Evolutionary conservation across 805 yeast species (phyloP), one percentile per base, ranked within the genome.

Genomic region (Candida pini): DNA sequence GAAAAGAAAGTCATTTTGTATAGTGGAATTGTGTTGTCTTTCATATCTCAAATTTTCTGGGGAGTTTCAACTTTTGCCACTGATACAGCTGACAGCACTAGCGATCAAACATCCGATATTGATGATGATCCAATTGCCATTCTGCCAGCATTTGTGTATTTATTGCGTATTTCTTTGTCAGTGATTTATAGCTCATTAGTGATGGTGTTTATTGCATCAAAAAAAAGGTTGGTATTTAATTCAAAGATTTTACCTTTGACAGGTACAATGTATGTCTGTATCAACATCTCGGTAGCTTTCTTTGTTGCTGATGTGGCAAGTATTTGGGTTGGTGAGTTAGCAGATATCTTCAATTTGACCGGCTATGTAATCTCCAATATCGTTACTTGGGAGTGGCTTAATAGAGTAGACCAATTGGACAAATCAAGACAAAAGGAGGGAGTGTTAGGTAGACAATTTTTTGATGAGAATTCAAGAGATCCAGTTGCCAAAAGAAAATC

Each of bases 351-450:
- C 56, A 78, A 81, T 28, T 72, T 84, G 14, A 78, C 83, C 1
- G 72, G 81, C n/a, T 81, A 79, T 51, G 73, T 82, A 7, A 65
- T 81, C 15, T 72, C 85, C 23, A 81, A 85, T 20, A 81, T 81
- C 6, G 68, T 81, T 9, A 84, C 84, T 1, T 83, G 94, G 92
- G 94, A 84, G 56, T 86, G 94, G 90, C 70, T 82, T 41, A 83
- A 81, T 49, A 66, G 82, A 42, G 67, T 80, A 36, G 70, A 71
- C 33, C 63, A 70, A 9, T 55, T 80, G 26, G 78, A 76, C 58
- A 72, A 74, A 42, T 62, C 62, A 12, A 69, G 71, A 35, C 89
- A 83, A 47, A 75, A 76, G 28, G 79, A 77, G 39, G 85, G 90
- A 6, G 72, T 84, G 5, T 54, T 86, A 26, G 95, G 95, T 1